Evolutionary conservation across 768 basidiomycete genomes (phyloP), one percentile per base, ranked within the genome.

Genomic region (Polyporus arcularius): DNA sequence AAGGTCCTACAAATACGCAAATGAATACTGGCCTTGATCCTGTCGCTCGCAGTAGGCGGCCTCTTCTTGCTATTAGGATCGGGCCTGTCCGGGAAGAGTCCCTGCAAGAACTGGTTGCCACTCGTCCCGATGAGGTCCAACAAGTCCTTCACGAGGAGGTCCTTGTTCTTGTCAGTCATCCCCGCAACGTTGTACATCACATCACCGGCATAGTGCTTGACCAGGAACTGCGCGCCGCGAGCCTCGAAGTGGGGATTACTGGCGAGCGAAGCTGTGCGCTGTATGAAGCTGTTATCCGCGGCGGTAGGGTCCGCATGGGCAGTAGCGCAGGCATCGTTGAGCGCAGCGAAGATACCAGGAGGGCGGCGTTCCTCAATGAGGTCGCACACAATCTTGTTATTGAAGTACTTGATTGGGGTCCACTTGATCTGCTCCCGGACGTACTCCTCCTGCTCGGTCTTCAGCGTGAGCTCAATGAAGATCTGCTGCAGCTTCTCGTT

Each of bases 141-240:
- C 16, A 98, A 77, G 71, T 98, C 97, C 73, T 98, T 98, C 75
- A 95, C 83, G 53, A 99, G 81, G 1, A 94, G 86, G 70, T 99
- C 97, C 82, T 99, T 99, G 81, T 99, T 99, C 83, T 99, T 99
- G 76, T 99, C 97, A 15, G 97, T 98, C 96, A 99, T 99, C 3
- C 97, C 97, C 7, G 90, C 73, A 12, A 98, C 88, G 63, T 96
- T 97, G 78, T 99, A 99, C 86, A 94, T 92, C 63, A 99, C 97
- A 70, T 98, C 97, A 67, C 97, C 97, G 18, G 97, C 97, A 70
- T 98, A 99, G 71, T 99, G 97, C 69, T 87, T 89, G 64, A 99
- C 90, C 53, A 99, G 75, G 78, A 98, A 99, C 72, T 99, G 95
- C 14, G 88, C 76, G 12, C 97, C 97, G 50, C 97, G 91, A 14